Evolutionary conservation across 306 rosid genomes (phyloP), one percentile per base, ranked within the genome.

Genomic region (Quercus variabilis): DNA sequence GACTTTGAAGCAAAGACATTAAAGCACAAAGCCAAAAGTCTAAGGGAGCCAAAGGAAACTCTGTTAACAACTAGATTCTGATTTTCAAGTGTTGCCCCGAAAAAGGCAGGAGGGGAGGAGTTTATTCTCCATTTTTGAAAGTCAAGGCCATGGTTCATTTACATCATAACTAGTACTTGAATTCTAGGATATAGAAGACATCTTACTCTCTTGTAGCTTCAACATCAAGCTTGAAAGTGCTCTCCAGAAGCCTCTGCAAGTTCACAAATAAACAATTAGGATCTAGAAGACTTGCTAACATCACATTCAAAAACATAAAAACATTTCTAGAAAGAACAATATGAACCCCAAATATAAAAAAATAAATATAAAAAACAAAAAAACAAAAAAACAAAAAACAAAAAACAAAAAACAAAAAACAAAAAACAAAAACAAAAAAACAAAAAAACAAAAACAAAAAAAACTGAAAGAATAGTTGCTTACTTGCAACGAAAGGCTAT

Each of bases 401-500:
- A 26, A 26, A 33, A 33, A 33, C 0, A 20, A 21, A 43, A 56
- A 35, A 1, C 0, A 77, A 80, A 74, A 11, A 11, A 78, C 5
- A 73, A 67, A 49, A 56, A 9, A 5, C 5, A 31, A 31, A n/a
- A n/a, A n/a, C n/a, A 33, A 31, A 5, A 33, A 33, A 33, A 5
- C 6, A 20, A 19, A 43, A 56, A 35, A 1, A 5, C 75, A 80
- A 74, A 14, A 11, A 80, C 41, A 73, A 67, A 49, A 56, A 56
- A 9, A 5, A 73, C 23, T 78, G 55, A 73, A 82, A 75, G 57
- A 70, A 62, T 33, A 76, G 31, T 33, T 76, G 46, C 85, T 83
- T 89, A 94, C 99, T 87, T 92, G 97, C 93, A 94, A 87, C 25
- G 98, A 91, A 86, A 94, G 91, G 85, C 93, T 81, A 83, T 94